A percentile compares a stretch with the other conserved stretches of the same genome.
phyloP scores from a whole-genome alignment of 2,329 filamentous ascomycete genomes.

The Penicillium glabrum region DNA sequence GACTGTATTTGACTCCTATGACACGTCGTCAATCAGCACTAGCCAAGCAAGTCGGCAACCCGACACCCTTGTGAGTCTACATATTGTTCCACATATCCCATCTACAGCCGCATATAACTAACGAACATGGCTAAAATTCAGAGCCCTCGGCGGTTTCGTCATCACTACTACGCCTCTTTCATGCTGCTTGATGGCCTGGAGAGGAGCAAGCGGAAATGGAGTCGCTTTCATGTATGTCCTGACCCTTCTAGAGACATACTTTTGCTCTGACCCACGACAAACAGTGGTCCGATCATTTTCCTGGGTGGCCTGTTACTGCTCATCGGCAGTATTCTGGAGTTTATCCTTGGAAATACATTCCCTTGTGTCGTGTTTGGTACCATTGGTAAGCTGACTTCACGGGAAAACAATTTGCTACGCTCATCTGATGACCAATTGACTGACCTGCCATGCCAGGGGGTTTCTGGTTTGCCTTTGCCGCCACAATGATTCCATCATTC shows the following conservation, averaged over 20 bases:
- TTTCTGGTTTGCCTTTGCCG: slow-evolving; percentile 60
- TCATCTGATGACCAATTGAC: background rate
- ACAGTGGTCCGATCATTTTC: slow-evolving; percentile 52
- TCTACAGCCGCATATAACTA: too few species aligned
- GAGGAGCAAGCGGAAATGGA: slow-evolving; percentile 24
- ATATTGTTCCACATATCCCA: too few species aligned
- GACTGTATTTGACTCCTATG: slow-evolving; percentile 35
- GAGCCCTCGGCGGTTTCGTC: slow-evolving; percentile 22
- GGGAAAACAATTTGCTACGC: too few species aligned
- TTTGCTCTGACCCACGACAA: background rate
- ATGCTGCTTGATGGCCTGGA: slow-evolving; percentile 28
- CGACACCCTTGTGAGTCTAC: too few species aligned
- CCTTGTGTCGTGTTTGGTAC: slow-evolving; percentile 58
- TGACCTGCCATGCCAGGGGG: slow-evolving; percentile 25
- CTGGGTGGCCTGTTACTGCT: slow-evolving; percentile 55
- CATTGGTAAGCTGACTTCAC: slow-evolving; percentile 40
- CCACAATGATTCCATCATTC: slow-evolving; percentile 55
- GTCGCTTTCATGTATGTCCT: slow-evolving; percentile 24
- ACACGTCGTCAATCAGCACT: slow-evolving; percentile 29
- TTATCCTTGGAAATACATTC: slow-evolving; percentile 60
- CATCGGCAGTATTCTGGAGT: slow-evolving; percentile 56
- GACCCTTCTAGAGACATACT: background rate
- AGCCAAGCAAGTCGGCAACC: slow-evolving; percentile 22
- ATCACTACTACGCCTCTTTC: slow-evolving; percentile 26
- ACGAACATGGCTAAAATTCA: too few species aligned